Evolutionary conservation across 371 early-diverging fungal species (phyloP).

Genomic region (Rhizopus arrhizus): DNA sequence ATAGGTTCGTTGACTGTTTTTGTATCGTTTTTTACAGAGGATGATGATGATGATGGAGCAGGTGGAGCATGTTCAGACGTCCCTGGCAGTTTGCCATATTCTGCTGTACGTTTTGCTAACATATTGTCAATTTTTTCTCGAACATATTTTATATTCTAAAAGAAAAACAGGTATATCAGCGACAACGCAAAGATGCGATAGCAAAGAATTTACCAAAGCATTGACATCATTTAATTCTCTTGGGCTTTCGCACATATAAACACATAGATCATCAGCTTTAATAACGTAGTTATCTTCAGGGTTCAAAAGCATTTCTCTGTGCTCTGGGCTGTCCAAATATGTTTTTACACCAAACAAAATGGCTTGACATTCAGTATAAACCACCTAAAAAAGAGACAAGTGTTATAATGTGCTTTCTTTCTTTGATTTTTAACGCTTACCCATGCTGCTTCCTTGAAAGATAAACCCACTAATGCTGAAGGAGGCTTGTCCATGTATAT

Average conservation of each 20-base stretch:
- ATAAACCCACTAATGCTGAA: slow-evolving; percentile 55
- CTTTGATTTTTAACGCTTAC: slow-evolving; percentile 21
- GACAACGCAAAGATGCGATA: too few species aligned
- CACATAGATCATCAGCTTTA: slow-evolving; percentile 53
- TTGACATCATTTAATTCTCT: slow-evolving; percentile 55
- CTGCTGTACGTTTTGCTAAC: slow-evolving; percentile 7
- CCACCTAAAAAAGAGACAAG: slow-evolving; percentile 29
- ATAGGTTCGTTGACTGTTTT: too few species aligned
- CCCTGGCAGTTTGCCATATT: too few species aligned
- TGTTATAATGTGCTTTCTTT: background rate
- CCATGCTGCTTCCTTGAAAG: slow-evolving; percentile 65
- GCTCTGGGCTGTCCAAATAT: slow-evolving; percentile 19
- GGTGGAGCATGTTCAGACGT: too few species aligned
- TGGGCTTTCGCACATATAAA: slow-evolving; percentile 68
- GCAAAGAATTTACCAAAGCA: slow-evolving; percentile 29
- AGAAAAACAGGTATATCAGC: too few species aligned
- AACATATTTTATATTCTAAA: slow-evolving; percentile 6
- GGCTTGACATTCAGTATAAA: slow-evolving; percentile 73
- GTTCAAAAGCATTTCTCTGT: slow-evolving; percentile 60
- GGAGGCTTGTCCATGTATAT: slow-evolving; percentile 61
- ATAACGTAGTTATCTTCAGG: slow-evolving; percentile 66
- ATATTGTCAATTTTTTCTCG: slow-evolving; percentile 8
- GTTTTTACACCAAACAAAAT: slow-evolving; percentile 67
- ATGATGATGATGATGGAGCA: background rate
- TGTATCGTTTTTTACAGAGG: background rate